Base-by-base conservation (phyloP, 169 alveolate species). In the Plasmodium adleri region DNA sequence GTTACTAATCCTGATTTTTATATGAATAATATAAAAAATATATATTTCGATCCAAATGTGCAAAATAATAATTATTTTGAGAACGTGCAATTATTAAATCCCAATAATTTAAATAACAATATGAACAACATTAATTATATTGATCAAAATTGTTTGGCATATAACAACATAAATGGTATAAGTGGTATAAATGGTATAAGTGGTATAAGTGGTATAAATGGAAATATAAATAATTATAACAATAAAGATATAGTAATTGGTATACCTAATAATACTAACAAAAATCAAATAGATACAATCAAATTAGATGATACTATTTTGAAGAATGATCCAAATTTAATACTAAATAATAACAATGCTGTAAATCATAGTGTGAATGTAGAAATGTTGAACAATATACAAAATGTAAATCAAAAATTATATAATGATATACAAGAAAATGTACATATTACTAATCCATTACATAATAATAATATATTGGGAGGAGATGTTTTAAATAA, bases 401-500 rank as follows among this genome's bases (percentile, higher is more conserved):
- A 63, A 63, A 59, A 45, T 22, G 50, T 70, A 24, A 17, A 12
- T 70, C 49, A 47, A n/a, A 49, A 71, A 15, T 39, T 78, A 10
- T 59, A 24, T 20, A 43, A 20, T 50, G 68, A 17, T 24, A 3
- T 17, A 4, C 17, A 2, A 54, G 20, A 22, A 2, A 49, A 20
- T 12, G 8, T 67, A 17, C 24, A 15, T 24, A 47, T 10, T 58
- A 20, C 68, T 56, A 15, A 58, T 26, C 24, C 60, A 8, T 72
- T 52, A 6, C 4, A 22, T 8, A 9, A 59, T 58, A 66, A 52
- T 43, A 64, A 52, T 1, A 17, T 64, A 15, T 78, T 64, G 45
- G 78, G 54, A 49, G 49, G 49, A 22, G 76, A 54, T 15, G 67
- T 64, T n/a, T 22, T 78, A 12, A 74, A 74, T 24, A 78, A 60